These are phyloP conservation scores for Puccinia hordei DNA, from an alignment of 1,284 basidiomycete genomes.

Conservation along the genomic window DNA sequence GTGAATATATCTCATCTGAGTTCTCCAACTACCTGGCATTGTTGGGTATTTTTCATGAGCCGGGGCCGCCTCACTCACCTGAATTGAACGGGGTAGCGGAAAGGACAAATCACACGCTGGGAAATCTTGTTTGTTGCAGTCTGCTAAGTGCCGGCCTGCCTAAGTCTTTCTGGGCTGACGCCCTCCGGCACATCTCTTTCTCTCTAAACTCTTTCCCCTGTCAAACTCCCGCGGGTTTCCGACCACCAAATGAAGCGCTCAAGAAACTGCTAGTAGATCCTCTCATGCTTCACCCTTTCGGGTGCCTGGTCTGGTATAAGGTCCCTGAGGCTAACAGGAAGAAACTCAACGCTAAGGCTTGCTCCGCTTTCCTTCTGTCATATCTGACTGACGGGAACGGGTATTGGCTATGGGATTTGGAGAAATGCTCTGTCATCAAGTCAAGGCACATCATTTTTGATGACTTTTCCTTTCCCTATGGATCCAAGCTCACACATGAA, in stretches of 20 bases:
- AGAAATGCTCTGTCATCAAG: not conserved
- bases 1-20: slow-evolving; percentile 55
- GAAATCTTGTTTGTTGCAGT: no score
- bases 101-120: no score
- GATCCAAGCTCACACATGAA: not conserved
- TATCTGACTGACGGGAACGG: slow-evolving; percentile 3
- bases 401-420: slow-evolving; percentile 9
- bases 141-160: no score
- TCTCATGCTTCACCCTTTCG: slow-evolving; percentile 8
- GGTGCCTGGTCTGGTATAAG: not conserved
- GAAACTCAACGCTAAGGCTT: not conserved
- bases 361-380: not conserved
- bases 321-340: slow-evolving; percentile 12
- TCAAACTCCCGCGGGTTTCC: slow-evolving; percentile 27
- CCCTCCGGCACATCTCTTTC: no score
- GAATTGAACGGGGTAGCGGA: no score
- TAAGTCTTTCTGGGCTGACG: no score
- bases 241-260: not conserved
- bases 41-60: slow-evolving; percentile 59
- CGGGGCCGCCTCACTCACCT: no score
- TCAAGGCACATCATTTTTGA: not conserved
- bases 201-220: no score
- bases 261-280: not conserved
- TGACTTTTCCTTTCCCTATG: not conserved
- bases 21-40: slow-evolving; percentile 56